Base-by-base conservation (phyloP, 2,329 filamentous ascomycete genomes). In the Ophiostoma novo-ulmi region DNA sequence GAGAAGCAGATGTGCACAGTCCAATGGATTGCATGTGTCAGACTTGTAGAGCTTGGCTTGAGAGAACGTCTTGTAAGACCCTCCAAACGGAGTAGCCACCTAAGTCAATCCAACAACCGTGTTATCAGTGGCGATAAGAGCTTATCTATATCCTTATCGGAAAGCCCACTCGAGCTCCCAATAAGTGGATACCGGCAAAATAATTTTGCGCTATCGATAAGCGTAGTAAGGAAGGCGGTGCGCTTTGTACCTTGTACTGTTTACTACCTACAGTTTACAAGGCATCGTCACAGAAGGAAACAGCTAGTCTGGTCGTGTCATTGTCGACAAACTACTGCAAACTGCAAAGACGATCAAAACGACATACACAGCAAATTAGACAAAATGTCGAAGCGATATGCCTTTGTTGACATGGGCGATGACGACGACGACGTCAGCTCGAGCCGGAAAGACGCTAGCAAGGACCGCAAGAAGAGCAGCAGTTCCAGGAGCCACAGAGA, bases 381-480 rank as follows among this genome's bases (percentile, higher is more conserved):
- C 52, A 58, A 41, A 39, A 65, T 44, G 39, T 81, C 82, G 66
- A 89, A 89, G 78, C 87, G 85, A 75, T 91, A 90, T 77, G 87
- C 88, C 8, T 86, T 91, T 74, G 79, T 91, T 73, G 85, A 88
- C 8, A 91, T 91, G 88, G 87, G 87, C 72, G 87, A 87, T 13
- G 85, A 85, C 44, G 85, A 85, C 61, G 87, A 73, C 75, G 20
- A 74, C 75, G 17, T 70, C 74, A 3, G 17, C 13, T n/a, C 67
- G 67, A 61, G 31, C 65, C 38, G 65, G 20, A 35, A 44, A 22
- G 61, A 67, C 61, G 26, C 5, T 20, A 44, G 22, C 17, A 79
- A 79, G 72, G 77, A 79, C 68, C 84, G 83, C 20, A 65, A 82
- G 64, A 26, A 31, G 20, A 68, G 63, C 35, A 65, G 36, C 63